Conservation (phyloP, 208 protist genomes). For the Acanthamoeba triangularis region DNA sequence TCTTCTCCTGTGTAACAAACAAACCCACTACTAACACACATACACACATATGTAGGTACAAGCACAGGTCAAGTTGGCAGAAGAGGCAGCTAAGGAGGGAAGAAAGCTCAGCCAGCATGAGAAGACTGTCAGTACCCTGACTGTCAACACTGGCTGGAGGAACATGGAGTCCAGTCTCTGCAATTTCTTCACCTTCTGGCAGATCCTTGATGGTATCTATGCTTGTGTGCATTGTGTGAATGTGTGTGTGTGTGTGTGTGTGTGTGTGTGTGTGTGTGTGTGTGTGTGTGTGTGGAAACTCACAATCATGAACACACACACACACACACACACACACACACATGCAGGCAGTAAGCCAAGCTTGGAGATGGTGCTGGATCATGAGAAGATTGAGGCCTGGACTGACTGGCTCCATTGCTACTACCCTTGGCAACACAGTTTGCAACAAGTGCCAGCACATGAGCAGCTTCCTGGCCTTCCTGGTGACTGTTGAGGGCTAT, state of each 20-base stretch:
- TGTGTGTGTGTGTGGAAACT: too few species aligned
- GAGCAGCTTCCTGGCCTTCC: background rate
- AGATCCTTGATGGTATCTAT: constrained; percentile 2
- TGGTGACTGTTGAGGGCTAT: background rate
- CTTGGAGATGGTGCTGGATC: background rate
- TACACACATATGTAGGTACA: background rate
- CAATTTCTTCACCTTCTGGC: background rate
- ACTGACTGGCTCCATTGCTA: background rate
- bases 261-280: too few species aligned
- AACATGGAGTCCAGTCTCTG: background rate
- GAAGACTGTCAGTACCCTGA: background rate
- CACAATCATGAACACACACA: too few species aligned
- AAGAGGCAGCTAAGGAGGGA: background rate
- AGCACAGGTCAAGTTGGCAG: background rate
- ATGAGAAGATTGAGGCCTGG: background rate
- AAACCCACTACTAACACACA: too few species aligned
- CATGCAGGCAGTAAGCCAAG: background rate
- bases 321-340: too few species aligned
- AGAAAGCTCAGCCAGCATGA: background rate
- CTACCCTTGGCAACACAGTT: constrained; percentile 18
- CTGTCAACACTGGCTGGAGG: background rate
- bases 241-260: too few species aligned
- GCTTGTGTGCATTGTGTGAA: background rate
- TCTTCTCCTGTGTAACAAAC: background rate
- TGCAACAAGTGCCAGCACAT: background rate